Evolutionary conservation across 2,329 filamentous ascomycete species (phyloP).

Genomic region (Paraconiothyrium sp.): DNA sequence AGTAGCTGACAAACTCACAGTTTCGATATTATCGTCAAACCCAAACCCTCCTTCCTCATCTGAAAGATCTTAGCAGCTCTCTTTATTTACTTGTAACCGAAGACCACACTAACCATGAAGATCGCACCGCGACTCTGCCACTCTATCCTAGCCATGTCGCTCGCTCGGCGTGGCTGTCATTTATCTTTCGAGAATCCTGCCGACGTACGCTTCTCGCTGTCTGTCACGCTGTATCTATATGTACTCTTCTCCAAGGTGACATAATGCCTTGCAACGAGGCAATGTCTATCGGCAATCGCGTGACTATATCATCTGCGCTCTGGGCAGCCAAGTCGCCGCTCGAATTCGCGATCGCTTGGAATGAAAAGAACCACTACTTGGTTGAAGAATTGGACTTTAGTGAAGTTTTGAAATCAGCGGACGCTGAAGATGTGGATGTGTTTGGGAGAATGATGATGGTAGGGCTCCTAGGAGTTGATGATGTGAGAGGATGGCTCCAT

Average conservation of each 20-base stretch:
- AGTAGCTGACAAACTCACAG: constrained; percentile 4
- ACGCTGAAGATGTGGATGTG: constrained; percentile 39
- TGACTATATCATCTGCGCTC: constrained; percentile 40
- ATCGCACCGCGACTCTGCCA: constrained; percentile 38
- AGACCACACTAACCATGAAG: constrained; percentile 17
- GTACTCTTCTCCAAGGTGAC: constrained; percentile 28
- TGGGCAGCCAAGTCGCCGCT: constrained; percentile 42
- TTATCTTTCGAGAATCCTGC: constrained; percentile 64
- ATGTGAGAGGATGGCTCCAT: constrained; percentile 43
- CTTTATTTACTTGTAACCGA: constrained; percentile 20
- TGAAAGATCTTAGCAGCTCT: constrained; percentile 25
- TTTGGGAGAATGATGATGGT: constrained; percentile 43
- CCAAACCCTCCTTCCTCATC: constrained; percentile 27
- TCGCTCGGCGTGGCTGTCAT: constrained; percentile 59
- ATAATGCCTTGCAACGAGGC: constrained; percentile 24
- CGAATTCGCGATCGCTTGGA: constrained; percentile 45
- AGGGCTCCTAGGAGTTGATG: constrained; percentile 38
- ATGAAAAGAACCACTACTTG: constrained; percentile 38
- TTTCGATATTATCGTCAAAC: constrained; percentile 30
- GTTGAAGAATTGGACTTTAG: constrained; percentile 41
- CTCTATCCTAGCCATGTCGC: constrained; percentile 51
- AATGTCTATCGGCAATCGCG: constrained; percentile 20
- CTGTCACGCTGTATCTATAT: constrained; percentile 56
- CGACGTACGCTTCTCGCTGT: constrained; percentile 62
- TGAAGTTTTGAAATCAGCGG: constrained; percentile 31